These are phyloP conservation scores for Nicotiana attenuata DNA, from an alignment of 257 asterid species.

Conservation along the genomic window DNA sequence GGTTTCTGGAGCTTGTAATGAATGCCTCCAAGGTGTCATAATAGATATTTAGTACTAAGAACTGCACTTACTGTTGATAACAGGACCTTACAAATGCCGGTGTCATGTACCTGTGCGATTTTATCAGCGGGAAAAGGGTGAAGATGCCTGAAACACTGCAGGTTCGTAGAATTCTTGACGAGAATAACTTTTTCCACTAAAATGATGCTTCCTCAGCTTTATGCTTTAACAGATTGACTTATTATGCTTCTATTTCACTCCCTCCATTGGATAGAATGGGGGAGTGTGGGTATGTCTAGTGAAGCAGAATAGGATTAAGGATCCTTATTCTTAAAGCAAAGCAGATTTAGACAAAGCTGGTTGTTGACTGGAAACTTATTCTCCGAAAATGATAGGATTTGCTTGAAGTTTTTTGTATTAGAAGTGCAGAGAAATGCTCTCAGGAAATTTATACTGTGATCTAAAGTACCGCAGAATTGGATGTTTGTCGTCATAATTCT, in stretches of 20 bases:
- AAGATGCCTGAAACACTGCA: constrained; percentile 62
- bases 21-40: neutral
- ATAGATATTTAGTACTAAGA: neutral
- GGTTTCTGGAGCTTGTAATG: neutral
- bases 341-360: neutral
- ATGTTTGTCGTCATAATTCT: neutral
- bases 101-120: constrained; percentile 58
- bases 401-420: neutral
- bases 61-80: constrained; percentile 9
- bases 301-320: neutral
- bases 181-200: neutral
- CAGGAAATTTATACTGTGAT: neutral
- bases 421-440: neutral
- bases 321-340: neutral
- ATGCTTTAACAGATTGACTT: neutral
- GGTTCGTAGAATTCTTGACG: constrained; percentile 32
- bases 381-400: neutral
- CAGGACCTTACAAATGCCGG: constrained; percentile 77
- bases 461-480: neutral
- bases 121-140: constrained; percentile 47
- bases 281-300: neutral
- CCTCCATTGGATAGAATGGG: neutral
- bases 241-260: neutral
- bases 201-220: constrained; percentile 1
- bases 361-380: neutral